A percentile compares a stretch with the other conserved stretches of the same genome.
Conservation (phyloP, 768 basidiomycete species). For the Termitomyces titanicus region DNA sequence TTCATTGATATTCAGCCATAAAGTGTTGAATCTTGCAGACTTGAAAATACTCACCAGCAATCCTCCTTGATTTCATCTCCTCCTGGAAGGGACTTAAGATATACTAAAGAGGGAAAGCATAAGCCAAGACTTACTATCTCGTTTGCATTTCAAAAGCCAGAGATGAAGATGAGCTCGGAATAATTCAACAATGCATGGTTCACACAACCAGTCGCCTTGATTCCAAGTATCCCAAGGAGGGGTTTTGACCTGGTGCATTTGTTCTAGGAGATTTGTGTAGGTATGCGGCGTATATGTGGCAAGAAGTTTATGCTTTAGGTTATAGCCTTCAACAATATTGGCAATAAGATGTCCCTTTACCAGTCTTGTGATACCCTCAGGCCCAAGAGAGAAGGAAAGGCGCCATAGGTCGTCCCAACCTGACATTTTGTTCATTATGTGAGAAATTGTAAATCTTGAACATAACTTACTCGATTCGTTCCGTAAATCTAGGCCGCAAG, state of each 20-base stretch:
- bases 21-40: neutral
- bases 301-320: neutral
- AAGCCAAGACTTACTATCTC: conserved; percentile 13
- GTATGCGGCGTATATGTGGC: neutral
- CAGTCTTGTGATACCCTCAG: neutral
- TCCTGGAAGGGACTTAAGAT: neutral
- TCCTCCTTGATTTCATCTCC: conserved; percentile 16
- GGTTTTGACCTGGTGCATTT: conserved; percentile 13
- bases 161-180: conserved; percentile 22
- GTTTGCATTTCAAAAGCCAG: conserved; percentile 22
- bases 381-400: neutral
- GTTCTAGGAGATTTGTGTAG: neutral
- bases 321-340: neutral
- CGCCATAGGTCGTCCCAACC: conserved; percentile 17
- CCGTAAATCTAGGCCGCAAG: conserved; percentile 14
- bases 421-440: neutral
- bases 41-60: conserved; percentile 21
- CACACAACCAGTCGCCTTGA: conserved; percentile 28
- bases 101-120: neutral
- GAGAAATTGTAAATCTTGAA: neutral
- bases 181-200: conserved; percentile 22
- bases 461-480: conserved; percentile 15
- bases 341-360: neutral
- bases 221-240: conserved; percentile 20
- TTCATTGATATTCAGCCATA: neutral